phyloP scores from a whole-genome alignment of 73 alveolate species.

The Paramecium biaurelia region DNA sequence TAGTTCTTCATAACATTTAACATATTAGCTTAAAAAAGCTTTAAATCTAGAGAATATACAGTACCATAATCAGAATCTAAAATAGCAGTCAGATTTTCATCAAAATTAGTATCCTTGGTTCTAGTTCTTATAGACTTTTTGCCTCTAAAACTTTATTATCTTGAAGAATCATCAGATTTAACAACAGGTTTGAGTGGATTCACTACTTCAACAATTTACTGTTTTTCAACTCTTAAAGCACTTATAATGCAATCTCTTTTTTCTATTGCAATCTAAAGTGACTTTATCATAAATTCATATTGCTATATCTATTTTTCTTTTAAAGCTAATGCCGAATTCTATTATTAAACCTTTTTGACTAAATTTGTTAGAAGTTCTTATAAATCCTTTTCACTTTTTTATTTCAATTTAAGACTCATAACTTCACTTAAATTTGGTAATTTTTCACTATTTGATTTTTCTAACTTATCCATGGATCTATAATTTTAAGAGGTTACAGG shows the following conservation, averaged over 20 bases:
- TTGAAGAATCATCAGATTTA: slow-evolving; percentile 28
- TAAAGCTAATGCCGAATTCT: not conserved
- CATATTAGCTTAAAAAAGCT: not conserved
- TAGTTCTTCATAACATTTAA: not conserved
- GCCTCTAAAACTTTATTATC: not conserved
- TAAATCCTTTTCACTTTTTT: not conserved
- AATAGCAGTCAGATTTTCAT: not conserved
- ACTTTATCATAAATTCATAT: slow-evolving; percentile 49
- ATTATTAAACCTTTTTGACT: not conserved
- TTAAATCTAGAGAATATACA: not conserved
- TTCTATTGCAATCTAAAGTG: slow-evolving; percentile 47
- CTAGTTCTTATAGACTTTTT: not conserved
- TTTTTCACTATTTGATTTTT: not conserved
- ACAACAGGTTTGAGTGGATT: not conserved
- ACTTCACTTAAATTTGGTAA: slow-evolving; percentile 26
- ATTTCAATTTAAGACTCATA: not conserved
- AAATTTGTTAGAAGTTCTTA: not conserved
- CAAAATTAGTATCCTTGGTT: slow-evolving; percentile 48
- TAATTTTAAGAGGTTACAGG: slow-evolving; percentile 2
- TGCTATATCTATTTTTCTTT: slow-evolving; percentile 30
- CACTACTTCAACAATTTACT: not conserved
- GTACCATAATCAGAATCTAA: slow-evolving; percentile 22
- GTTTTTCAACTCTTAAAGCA: slow-evolving; percentile 23
- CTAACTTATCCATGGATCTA: not conserved
- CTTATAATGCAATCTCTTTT: slow-evolving; percentile 41